phyloP scores from a whole-genome alignment of 345 rosid species.

The Citrus sp. region DNA sequence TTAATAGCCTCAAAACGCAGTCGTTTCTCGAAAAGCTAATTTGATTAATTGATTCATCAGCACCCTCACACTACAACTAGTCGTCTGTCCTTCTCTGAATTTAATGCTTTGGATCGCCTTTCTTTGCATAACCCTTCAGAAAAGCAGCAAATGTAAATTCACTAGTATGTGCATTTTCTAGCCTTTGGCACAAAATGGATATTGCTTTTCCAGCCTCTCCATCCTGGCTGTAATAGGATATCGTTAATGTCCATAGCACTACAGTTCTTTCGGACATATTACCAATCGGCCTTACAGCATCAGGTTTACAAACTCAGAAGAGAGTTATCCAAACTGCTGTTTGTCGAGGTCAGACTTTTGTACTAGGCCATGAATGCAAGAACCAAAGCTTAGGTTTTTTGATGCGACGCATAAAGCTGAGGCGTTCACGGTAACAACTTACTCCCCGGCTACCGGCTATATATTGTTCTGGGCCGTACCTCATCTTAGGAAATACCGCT shows the following conservation, averaged over 20 bases:
- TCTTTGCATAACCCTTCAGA: conserved; percentile 31
- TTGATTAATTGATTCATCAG: no score
- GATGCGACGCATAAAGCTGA: conserved; percentile 10
- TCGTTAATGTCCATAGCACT: conserved; percentile 35
- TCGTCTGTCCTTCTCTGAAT: conserved; percentile 28
- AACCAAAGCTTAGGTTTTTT: conserved; percentile 18
- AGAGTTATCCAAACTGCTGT: conserved; percentile 19
- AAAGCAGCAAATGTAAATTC: conserved; percentile 40
- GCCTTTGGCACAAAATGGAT: conserved; percentile 24
- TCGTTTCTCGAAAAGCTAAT: no score
- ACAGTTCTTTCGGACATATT: conserved; percentile 43
- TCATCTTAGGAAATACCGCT: neutral
- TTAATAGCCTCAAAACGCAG: no score
- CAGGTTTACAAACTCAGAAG: conserved; percentile 28
- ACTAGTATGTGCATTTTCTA: conserved; percentile 29
- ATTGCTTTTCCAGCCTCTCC: conserved; percentile 22
- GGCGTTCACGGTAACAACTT: neutral
- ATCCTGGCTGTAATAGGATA: conserved; percentile 24
- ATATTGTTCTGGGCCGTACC: neutral
- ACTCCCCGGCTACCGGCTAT: neutral
- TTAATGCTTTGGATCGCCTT: conserved; percentile 6
- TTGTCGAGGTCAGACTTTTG: conserved; percentile 23
- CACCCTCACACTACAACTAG: neutral
- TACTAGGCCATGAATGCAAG: conserved; percentile 19
- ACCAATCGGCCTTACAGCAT: conserved; percentile 33